Evolutionary conservation across 805 yeast species (phyloP), one percentile per base, ranked within the genome.

Genomic region (Hanseniaspora lindneri): DNA sequence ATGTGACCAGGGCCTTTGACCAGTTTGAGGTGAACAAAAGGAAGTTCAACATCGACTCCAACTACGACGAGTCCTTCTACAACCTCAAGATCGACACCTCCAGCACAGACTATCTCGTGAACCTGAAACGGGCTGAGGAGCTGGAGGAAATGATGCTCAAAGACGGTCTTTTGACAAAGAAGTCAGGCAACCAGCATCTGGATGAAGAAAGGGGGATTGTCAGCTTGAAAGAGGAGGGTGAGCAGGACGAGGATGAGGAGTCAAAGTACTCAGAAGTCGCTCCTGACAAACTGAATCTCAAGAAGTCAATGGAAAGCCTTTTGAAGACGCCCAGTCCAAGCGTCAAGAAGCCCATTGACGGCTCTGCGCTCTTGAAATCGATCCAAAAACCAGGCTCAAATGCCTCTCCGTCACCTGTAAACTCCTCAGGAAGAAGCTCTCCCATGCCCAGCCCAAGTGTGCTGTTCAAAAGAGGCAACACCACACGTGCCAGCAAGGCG

Each of bases 241-340:
- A 92, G 64, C 98, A 92, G 66, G 98, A 92, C 59, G 75, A 83
- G 52, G 97, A 92, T 64, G 98, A 92, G 66, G 98, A 92, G 64
- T 96, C 88, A 63, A 83, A 83, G 64, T 92, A 88, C 60, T 86
- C 96, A 4, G 96, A 96, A 44, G 98, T 87, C 39, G 39, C 39
- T 17, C n/a, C 27, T 20, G 39, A 35, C 9, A 11, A 10, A 5
- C 1, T 23, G 3, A 9, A 35, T 14, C 28, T 21, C 7, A 36
- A 44, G 24, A 7, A 14, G n/a, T 13, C 27, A 3, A 25, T 25
- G 5, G 14, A 17, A 11, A n/a, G n/a, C n/a, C 23, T 6, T 23
- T 7, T 28, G 8, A 14, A 34, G n/a, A 37, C 39, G 16, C 42
- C 42, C 29, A 44, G 49, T 24, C 49, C 49, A 19, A 14, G 10